Evolutionary conservation across 2,329 filamentous ascomycete species (phyloP).

Genomic region (Cladobotryum mycophilum): DNA sequence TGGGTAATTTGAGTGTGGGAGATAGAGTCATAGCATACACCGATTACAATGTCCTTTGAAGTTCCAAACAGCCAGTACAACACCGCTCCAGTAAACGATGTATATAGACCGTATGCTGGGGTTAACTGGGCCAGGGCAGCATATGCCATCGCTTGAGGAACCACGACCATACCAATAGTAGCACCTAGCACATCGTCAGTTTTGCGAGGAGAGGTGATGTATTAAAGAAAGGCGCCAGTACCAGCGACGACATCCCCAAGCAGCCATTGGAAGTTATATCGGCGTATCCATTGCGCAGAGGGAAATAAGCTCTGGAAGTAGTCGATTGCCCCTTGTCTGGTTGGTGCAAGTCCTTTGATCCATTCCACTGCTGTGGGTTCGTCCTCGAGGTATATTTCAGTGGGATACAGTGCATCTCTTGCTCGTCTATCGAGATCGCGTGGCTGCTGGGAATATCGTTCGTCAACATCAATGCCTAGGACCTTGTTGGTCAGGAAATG

Average conservation of each 20-base stretch:
- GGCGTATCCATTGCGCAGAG: conserved; percentile 60
- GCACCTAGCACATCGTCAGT: conserved; percentile 19
- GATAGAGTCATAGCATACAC: conserved; percentile 34
- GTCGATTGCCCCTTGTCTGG: conserved; percentile 32
- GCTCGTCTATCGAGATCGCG: conserved; percentile 21
- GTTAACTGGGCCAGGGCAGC: conserved; percentile 62
- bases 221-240: conserved; percentile 19
- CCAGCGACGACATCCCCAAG: conserved; percentile 68
- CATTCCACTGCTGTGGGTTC: conserved; percentile 62
- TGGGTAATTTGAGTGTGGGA: not conserved
- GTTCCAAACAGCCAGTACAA: conserved; percentile 82
- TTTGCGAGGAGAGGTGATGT: not conserved
- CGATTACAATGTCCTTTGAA: conserved; percentile 80
- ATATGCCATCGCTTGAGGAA: conserved; percentile 77
- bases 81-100: conserved; percentile 73
- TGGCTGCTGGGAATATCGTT: conserved; percentile 22
- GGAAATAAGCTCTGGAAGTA: conserved; percentile 57
- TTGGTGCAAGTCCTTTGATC: conserved; percentile 50
- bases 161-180: conserved; percentile 61
- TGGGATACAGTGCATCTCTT: conserved; percentile 18
- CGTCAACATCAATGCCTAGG: conserved; percentile 26
- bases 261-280: conserved; percentile 69
- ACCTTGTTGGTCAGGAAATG: conserved; percentile 21
- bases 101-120: conserved; percentile 69
- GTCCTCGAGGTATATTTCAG: conserved; percentile 47